phyloP scores from a whole-genome alignment of 2,329 filamentous ascomycete species.

The Pseudogymnoascus sp. region DNA sequence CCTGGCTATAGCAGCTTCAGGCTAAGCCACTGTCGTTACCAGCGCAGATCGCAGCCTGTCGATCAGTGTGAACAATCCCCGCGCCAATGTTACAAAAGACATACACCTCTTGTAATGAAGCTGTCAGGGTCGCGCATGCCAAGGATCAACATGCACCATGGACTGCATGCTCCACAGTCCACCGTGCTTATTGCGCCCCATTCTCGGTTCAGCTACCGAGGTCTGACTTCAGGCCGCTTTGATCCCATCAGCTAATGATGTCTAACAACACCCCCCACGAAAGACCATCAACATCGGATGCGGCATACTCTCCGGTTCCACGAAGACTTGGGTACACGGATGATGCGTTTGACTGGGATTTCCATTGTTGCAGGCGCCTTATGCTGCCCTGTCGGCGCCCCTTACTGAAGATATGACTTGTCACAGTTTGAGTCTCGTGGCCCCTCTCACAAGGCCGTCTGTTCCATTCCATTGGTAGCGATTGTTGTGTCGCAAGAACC shows the following conservation, averaged over 20 bases:
- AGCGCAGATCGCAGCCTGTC: background rate
- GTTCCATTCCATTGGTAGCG: background rate
- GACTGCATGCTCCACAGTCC: background rate
- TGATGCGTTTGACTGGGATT: background rate
- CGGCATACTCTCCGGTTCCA: background rate
- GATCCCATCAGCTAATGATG: background rate
- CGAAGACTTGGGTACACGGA: background rate
- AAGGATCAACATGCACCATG: background rate
- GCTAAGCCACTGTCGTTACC: background rate
- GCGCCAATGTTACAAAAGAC: background rate
- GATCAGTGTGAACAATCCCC: background rate
- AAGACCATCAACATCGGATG: background rate
- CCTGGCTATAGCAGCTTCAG: background rate
- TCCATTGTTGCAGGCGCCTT: background rate
- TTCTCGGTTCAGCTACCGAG: slow-evolving; percentile 1
- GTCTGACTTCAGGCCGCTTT: background rate
- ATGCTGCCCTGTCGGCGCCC: background rate
- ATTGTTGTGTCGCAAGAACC: background rate
- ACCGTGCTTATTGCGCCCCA: background rate
- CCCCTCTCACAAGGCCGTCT: background rate
- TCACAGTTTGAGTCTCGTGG: slow-evolving; percentile 2
- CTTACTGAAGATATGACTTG: background rate
- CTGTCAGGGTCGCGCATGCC: background rate
- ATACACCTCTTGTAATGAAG: background rate
- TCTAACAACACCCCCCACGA: background rate